phyloP scores from a whole-genome alignment of 129 eudicot genomes.

The Helianthus tuberosus region DNA sequence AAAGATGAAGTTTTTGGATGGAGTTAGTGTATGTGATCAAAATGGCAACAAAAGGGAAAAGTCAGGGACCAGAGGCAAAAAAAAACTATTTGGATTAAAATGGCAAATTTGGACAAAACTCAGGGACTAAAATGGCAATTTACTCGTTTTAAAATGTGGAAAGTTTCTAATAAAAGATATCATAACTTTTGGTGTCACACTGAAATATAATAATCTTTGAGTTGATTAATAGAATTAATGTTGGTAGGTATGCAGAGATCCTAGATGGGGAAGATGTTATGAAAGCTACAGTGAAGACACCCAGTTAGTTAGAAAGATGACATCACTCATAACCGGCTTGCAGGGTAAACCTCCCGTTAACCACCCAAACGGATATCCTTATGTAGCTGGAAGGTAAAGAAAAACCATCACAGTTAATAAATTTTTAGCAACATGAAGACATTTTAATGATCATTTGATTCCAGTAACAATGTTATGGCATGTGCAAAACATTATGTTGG shows the following conservation, averaged over 20 bases:
- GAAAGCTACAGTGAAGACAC: conserved; percentile 89
- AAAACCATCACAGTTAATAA: conserved; percentile 6
- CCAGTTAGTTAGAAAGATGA: conserved; percentile 71
- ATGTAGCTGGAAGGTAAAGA: conserved; percentile 75
- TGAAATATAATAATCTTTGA: background rate
- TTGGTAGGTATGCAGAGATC: conserved; percentile 78
- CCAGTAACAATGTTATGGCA: conserved; percentile 81
- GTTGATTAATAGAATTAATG: conserved; percentile 23
- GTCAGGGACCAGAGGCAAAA: too few relatives aligned
- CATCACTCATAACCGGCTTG: conserved; percentile 73
- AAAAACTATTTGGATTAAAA: too few relatives aligned
- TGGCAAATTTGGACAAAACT: too few relatives aligned
- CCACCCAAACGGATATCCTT: conserved; percentile 74
- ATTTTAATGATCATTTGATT: conserved; percentile 21
- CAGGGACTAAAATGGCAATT: too few relatives aligned
- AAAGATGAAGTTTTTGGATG: too few relatives aligned
- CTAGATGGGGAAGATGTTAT: conserved; percentile 96
- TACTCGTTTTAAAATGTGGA: too few relatives aligned
- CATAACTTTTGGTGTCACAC: background rate
- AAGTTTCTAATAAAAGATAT: too few relatives aligned
- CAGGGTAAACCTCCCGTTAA: conserved; percentile 87
- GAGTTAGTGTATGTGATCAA: too few relatives aligned
- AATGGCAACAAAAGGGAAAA: too few relatives aligned
- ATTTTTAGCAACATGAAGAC: background rate
- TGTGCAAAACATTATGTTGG: conserved; percentile 96